Evolutionary conservation across 2,329 filamentous ascomycete genomes (phyloP), one percentile per base, ranked within the genome.

Genomic region (Aspergillus floridensis): DNA sequence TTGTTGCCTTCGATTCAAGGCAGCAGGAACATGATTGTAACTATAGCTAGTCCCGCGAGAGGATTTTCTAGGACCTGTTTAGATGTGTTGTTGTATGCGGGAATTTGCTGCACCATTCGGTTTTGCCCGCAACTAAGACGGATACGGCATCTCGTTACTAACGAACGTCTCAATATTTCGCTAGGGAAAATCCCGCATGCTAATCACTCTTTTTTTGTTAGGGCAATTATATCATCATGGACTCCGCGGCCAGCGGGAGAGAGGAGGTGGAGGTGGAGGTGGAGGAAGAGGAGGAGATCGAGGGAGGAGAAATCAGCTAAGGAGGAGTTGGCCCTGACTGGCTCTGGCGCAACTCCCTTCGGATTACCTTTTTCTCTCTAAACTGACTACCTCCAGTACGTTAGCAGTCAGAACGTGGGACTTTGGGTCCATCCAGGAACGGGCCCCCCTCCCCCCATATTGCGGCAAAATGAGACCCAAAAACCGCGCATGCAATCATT

Each of bases 41-140:
- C 38, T 41, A 41, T 41, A n/a, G 32, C 26, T 29, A 8, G 26
- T 29, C 26, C 32, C 32, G 32, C 32, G 32, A 35, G 32, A 35
- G 32, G 32, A 35, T 26, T 16, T 10, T n/a, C 14, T 4, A 29
- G 46, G 21, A 21, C 21, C 47, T 8, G 5, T 41, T 38, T 35
- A 2, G n/a, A 32, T 35, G 44, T 10, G 54, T 55, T 62, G 54
- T 55, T 62, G 63, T 66, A 66, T 66, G 65, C 65, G 65, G 65
- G 65, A 66, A 66, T 66, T 64, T 63, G 61, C 59, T 62, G 49
- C 41, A 47, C 63, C 57, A 62, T 57, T 35, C 26, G 26, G 55
- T 49, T 59, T 29, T 38, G 51, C 41, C 50, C 49, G 31, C 55
- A 55, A 50, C 64, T 66, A 66, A 52, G 51, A 66, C 64, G 12